A percentile compares a stretch with the other conserved stretches of the same genome.
Conservation (phyloP, 2,329 filamentous ascomycete genomes). For the Scopulariopsis brevicaulis region DNA sequence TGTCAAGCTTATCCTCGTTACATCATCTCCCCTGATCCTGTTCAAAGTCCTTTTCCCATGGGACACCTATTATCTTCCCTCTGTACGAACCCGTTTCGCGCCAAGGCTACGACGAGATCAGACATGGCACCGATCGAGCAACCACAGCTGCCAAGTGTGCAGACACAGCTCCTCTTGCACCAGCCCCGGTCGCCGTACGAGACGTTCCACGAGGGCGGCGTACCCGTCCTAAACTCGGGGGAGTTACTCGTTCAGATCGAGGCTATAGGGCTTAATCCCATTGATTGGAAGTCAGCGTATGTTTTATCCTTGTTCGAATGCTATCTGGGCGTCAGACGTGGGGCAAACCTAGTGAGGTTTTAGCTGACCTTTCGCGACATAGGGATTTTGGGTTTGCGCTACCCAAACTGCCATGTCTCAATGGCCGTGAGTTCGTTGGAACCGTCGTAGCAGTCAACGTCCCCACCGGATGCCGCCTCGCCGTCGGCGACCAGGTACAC, state of each 20-base stretch:
- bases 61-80: not conserved
- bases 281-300: constrained; percentile 66
- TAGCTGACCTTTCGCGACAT: too few species aligned
- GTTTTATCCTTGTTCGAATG: constrained; percentile 11
- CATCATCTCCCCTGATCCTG: not conserved
- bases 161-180: constrained; percentile 3
- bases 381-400: constrained; percentile 63
- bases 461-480: constrained; percentile 24
- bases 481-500: constrained; percentile 35
- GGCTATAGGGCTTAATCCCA: constrained; percentile 62
- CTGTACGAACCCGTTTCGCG: not conserved
- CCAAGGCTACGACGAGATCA: not conserved
- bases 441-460: constrained; percentile 32
- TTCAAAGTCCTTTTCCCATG: not conserved
- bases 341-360: too few species aligned
- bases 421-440: constrained; percentile 59
- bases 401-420: constrained; percentile 55
- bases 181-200: constrained; percentile 4
- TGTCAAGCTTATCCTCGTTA: too few species aligned
- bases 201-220: not conserved
- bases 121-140: constrained; percentile 2
- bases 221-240: not conserved
- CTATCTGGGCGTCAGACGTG: not conserved
- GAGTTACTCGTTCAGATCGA: constrained; percentile 4
- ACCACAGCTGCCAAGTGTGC: constrained; percentile 1